Evolutionary conservation across 2,329 filamentous ascomycete genomes (phyloP), one percentile per base, ranked within the genome.

Genomic region (Madurella mycetomatis): DNA sequence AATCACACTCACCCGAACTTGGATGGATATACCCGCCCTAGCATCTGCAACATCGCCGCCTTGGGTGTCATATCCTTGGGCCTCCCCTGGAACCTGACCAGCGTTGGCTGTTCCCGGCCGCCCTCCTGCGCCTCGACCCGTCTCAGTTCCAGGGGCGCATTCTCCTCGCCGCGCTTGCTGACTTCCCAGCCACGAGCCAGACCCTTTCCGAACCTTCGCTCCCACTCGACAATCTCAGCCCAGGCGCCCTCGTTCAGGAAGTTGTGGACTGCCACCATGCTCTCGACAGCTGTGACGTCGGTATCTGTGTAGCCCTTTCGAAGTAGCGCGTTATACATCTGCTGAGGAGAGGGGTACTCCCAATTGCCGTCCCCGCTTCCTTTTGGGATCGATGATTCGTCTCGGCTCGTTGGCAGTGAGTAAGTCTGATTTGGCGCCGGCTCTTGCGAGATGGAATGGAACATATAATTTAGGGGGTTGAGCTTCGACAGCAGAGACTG

Each of bases 301-400:
- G 94, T 97, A 69, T 97, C 92, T 0, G 88, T 91, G 72, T 96
- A 94, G 55, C 94, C 94, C 73, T 99, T 99, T 60, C 94, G 87
- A 58, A 97, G 76, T 73, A 99, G 87, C 8, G 94, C 94, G 67
- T 99, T 97, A 79, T 97, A 99, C 94, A 99, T 99, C 73, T 99
- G 94, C 75, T 99, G 94, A 0, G 94, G 92, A 0, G 91, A 96
- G 0, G 94, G 94, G 69, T 99, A 99, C 72, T 97, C 94, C 94
- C 94, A 99, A 66, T 89, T 95, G 45, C 85, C 83, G 49, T 85
- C 80, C 46, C 83, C 81, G 56, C 87, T 84, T 65, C 88, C 90
- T 63, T 88, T 88, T n/a, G 94, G 94, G 63, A 99, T 99, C 1
- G 92, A 91, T 1, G 90, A 95, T 31, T 81, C 75, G 71, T 96